These are phyloP conservation scores for Beta macrorhiza DNA, from an alignment of 179 eudicot genomes.

Conservation along the genomic window DNA sequence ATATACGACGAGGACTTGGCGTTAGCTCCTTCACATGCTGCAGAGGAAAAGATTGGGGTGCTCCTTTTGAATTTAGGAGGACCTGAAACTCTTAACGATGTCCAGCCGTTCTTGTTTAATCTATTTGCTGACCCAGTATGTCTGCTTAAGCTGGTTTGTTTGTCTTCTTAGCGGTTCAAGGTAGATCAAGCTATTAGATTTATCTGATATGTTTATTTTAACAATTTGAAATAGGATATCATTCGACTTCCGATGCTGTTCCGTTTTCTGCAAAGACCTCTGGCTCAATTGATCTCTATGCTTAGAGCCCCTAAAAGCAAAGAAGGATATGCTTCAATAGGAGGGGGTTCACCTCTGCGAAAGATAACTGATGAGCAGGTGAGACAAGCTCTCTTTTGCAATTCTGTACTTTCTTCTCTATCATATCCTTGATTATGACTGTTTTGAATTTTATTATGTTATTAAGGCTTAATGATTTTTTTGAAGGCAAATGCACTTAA, in stretches of 20 bases:
- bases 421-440: not conserved
- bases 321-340: constrained; percentile 97
- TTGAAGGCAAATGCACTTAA: constrained; percentile 78
- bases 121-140: constrained; percentile 96
- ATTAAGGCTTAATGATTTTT: constrained; percentile 12
- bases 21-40: constrained; percentile 46
- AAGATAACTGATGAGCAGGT: constrained; percentile 95
- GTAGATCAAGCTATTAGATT: not conserved
- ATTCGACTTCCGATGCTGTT: constrained; percentile 89
- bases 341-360: constrained; percentile 95
- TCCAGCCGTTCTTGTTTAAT: constrained; percentile 89
- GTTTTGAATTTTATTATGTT: not conserved
- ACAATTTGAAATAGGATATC: constrained; percentile 63
- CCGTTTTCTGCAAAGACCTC: constrained; percentile 76
- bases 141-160: constrained; percentile 10
- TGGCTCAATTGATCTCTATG: constrained; percentile 77
- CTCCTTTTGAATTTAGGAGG: constrained; percentile 94
- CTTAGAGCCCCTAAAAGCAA: constrained; percentile 91
- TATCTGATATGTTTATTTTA: constrained; percentile 14
- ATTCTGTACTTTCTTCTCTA: not conserved
- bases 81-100: constrained; percentile 87
- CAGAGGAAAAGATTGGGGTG: constrained; percentile 86
- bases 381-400: constrained; percentile 9
- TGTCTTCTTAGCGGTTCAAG: not conserved
- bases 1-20: constrained; percentile 39